These are phyloP conservation scores for Striga asiatica DNA, from an alignment of 257 asterid genomes.

Conservation along the genomic window DNA sequence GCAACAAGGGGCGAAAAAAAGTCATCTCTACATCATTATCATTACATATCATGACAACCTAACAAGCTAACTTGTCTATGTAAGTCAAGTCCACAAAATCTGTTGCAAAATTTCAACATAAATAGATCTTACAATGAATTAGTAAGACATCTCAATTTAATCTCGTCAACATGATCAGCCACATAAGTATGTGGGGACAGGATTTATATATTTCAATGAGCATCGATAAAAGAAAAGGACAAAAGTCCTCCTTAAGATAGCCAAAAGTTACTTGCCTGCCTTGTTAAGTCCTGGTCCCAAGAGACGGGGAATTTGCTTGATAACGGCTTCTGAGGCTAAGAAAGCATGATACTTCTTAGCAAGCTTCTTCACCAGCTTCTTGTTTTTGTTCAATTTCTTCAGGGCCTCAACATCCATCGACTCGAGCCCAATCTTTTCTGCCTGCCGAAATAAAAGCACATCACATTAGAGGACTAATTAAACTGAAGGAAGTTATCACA, in stretches of 20 bases:
- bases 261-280: slow-evolving; percentile 37
- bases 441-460: slow-evolving; percentile 20
- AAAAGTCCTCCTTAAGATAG: not conserved
- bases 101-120: too few relatives aligned
- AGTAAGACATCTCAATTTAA: too few relatives aligned
- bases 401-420: slow-evolving; percentile 59
- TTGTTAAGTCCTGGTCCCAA: slow-evolving; percentile 51
- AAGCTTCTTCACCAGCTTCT: slow-evolving; percentile 51
- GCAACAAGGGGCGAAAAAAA: too few relatives aligned
- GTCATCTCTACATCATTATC: too few relatives aligned
- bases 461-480: too few relatives aligned
- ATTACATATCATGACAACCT: too few relatives aligned
- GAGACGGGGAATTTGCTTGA: slow-evolving; percentile 52
- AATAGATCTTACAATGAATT: too few relatives aligned
- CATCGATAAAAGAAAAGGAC: not conserved
- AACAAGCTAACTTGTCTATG: too few relatives aligned
- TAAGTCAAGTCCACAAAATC: too few relatives aligned
- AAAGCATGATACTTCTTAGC: slow-evolving; percentile 53
- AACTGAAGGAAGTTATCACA: too few relatives aligned
- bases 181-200: too few relatives aligned
- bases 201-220: not conserved
- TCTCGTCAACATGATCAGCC: too few relatives aligned
- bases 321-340: slow-evolving; percentile 49
- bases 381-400: slow-evolving; percentile 49
- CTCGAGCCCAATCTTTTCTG: slow-evolving; percentile 42